Conservation (phyloP, 345 rosid genomes). For the Melaleuca alternifolia region DNA sequence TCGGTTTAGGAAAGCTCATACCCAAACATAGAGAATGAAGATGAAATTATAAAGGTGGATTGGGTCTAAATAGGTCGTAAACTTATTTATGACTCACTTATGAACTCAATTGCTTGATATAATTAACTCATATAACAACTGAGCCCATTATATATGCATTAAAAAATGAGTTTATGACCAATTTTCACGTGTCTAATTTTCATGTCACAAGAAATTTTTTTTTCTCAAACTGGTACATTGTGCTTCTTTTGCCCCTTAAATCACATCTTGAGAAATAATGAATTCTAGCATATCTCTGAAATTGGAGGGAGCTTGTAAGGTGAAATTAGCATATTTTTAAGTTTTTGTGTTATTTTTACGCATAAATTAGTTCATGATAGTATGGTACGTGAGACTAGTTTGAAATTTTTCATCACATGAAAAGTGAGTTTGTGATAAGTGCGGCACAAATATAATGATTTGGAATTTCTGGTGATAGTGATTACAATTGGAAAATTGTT, state of each 20-base stretch:
- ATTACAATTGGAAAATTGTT: not conserved
- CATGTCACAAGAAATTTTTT: fast-evolving
- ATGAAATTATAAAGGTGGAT: too few species aligned
- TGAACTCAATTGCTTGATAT: too few species aligned
- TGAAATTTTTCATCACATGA: not conserved
- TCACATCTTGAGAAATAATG: too few species aligned
- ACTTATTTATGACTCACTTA: too few species aligned
- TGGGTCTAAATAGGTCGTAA: too few species aligned
- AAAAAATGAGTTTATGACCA: too few species aligned
- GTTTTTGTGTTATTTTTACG: not conserved
- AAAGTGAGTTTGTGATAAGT: fast-evolving
- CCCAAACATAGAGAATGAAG: too few species aligned
- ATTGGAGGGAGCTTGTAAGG: not conserved
- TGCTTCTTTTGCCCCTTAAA: too few species aligned
- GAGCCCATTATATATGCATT: too few species aligned
- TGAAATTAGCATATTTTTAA: not conserved
- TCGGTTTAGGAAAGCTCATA: too few species aligned
- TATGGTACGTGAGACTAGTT: fast-evolving
- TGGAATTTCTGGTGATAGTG: fast-evolving
- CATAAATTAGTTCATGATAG: not conserved
- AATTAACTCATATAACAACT: too few species aligned
- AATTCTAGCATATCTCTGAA: not conserved
- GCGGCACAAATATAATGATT: fast-evolving
- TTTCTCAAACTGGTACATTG: fast-evolving
- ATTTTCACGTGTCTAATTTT: not conserved